phyloP scores from a whole-genome alignment of 2,329 filamentous ascomycete species.

The Aspergillus sp. region DNA sequence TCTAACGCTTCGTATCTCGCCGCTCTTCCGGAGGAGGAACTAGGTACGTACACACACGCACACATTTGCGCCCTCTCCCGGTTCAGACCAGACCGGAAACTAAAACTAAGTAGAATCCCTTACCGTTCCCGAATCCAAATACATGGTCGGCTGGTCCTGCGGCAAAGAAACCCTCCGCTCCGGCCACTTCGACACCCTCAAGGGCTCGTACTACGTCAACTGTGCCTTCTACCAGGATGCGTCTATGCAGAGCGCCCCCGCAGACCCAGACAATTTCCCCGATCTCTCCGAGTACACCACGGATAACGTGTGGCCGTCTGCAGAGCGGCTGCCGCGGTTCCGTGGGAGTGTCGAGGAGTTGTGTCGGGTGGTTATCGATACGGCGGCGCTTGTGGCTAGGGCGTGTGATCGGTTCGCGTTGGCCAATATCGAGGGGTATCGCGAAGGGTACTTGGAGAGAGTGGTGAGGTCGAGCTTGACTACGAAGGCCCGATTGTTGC shows the following conservation, averaged over 20 bases:
- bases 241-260: conserved; percentile 29
- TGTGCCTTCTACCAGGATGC: conserved; percentile 46
- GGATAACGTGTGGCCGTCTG: conserved; percentile 78
- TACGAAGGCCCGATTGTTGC: conserved; percentile 82
- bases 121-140: conserved; percentile 43
- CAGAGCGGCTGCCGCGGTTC: conserved; percentile 65
- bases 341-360: conserved; percentile 62
- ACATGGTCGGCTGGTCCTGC: conserved; percentile 56
- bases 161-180: conserved; percentile 56
- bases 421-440: conserved; percentile 69
- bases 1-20: conserved; percentile 86
- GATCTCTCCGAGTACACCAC: conserved; percentile 81
- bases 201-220: conserved; percentile 58
- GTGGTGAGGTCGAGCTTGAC: conserved; percentile 79
- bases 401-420: conserved; percentile 82
- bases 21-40: conserved; percentile 61
- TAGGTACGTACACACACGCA: conserved; percentile 46
- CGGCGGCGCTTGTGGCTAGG: conserved; percentile 77
- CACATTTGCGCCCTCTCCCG: too few species aligned
- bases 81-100: conserved; percentile 14
- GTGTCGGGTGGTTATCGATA: conserved; percentile 79
- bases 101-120: conserved; percentile 27
- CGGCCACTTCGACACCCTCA: conserved; percentile 54
- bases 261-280: conserved; percentile 26
- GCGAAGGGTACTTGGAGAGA: conserved; percentile 68